Base-by-base conservation (phyloP, 208 protist species). In the Trypanosoma theileri region DNA sequence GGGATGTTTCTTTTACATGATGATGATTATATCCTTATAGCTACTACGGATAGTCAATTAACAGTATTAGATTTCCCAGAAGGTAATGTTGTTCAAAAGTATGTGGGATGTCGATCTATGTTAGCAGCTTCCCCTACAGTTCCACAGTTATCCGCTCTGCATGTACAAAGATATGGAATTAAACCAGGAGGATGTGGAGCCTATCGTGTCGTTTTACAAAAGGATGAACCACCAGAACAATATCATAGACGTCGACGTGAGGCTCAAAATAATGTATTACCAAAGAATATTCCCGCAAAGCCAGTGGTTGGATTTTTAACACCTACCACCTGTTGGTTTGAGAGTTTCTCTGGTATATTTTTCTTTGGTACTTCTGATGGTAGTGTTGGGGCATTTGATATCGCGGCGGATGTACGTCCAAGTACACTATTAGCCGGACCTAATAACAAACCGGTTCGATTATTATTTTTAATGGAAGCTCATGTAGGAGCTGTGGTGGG, bases 301-400 rank as follows among this genome's bases (percentile, higher is more conserved):
- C 80, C 87, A 8, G 69, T 95, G 13, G 79, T 91, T 53, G 85
- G 87, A 68, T 93, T 90, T 64, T 73, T 88, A 40, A 67, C 61
- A 11, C 90, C 90, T n/a, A 93, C 77, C 9, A 56, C 83, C 42
- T 77, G 80, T 35, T 86, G 80, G 73, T 88, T 86, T 54, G 81
- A 90, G 22, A 56, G 58, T 21, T 75, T 82, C 19, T 44, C 56
- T 1, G 69, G 75, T 2, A 71, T 91, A 21, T 70, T 75, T 58
- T 85, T 90, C 50, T 95, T 95, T 57, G 90, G 90, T 59, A 92
- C 87, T 1, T 46, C 77, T 21, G 80, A 83, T 24, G 90, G 90
- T 13, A 81, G 70, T 11, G 52, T 93, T 28, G 90, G 85, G n/a
- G 83, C 74, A 42, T 76, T 95, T 46, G 85, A 93, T 52, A 69